phyloP scores from a whole-genome alignment of 2,329 filamentous ascomycete species.

The Talaromyces albobiverticillius region DNA sequence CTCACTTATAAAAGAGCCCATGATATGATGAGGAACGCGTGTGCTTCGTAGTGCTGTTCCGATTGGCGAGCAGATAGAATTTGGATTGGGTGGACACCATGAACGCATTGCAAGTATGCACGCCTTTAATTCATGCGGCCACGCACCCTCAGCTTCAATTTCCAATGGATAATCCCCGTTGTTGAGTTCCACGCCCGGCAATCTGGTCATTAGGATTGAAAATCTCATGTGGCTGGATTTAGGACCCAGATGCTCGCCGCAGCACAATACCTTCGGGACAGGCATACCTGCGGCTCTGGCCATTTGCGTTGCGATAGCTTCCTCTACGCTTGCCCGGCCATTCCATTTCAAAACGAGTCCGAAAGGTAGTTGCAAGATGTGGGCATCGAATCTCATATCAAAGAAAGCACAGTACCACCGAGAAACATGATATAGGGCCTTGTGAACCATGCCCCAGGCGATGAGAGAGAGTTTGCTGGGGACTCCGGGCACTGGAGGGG shows the following conservation, averaged over 20 bases:
- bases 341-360: slow-evolving; percentile 35
- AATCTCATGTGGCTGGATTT: slow-evolving; percentile 20
- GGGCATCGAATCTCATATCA: no score
- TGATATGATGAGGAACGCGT: slow-evolving; percentile 31
- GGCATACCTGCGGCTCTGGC: slow-evolving; percentile 33
- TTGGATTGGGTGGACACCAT: slow-evolving; percentile 28
- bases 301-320: slow-evolving; percentile 35
- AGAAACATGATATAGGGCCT: no score
- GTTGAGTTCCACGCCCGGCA: slow-evolving; percentile 32
- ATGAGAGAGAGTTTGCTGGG: no score
- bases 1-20: slow-evolving; percentile 29
- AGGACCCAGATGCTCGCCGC: slow-evolving; percentile 28
- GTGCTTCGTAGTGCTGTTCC: slow-evolving; percentile 29
- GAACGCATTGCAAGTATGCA: slow-evolving; percentile 34
- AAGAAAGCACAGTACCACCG: no score
- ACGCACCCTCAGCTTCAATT: slow-evolving; percentile 28
- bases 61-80: slow-evolving; percentile 30
- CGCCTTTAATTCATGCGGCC: slow-evolving; percentile 32
- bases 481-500: no score
- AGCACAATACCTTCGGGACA: slow-evolving; percentile 31
- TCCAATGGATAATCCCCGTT: slow-evolving; percentile 27
- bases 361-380: no score
- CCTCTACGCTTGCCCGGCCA: slow-evolving; percentile 34
- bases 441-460: no score
- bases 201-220: slow-evolving; percentile 43